Conservation (phyloP, 768 basidiomycete genomes). For the Tremella yokohamensis region DNA sequence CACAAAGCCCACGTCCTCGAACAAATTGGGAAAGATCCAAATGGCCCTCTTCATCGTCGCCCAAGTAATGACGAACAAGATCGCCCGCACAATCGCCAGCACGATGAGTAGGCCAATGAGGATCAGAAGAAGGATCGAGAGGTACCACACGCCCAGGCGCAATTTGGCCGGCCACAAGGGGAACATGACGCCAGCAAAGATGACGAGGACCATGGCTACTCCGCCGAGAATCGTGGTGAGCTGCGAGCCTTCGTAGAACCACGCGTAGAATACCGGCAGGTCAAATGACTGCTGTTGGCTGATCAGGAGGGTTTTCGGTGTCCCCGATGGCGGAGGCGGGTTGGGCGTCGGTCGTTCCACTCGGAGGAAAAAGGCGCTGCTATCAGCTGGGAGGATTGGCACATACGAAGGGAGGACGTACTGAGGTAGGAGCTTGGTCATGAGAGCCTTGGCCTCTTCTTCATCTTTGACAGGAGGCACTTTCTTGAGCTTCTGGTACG, state of each 20-base stretch:
- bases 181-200: constrained; percentile 98
- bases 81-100: constrained; percentile 81
- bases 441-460: constrained; percentile 65
- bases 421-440: constrained; percentile 69
- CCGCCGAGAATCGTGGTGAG: constrained; percentile 90
- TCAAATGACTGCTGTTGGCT: constrained; percentile 68
- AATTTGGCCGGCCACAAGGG: constrained; percentile 93
- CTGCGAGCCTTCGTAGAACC: constrained; percentile 94
- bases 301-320: constrained; percentile 72
- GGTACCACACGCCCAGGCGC: constrained; percentile 91
- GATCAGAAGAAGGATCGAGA: constrained; percentile 80
- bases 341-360: constrained; percentile 66
- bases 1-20: constrained; percentile 98
- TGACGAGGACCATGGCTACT: constrained; percentile 81
- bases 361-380: constrained; percentile 80
- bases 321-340: constrained; percentile 48
- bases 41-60: constrained; percentile 83
- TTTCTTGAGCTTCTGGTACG: constrained; percentile 82
- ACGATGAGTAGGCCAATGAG: constrained; percentile 86
- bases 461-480: constrained; percentile 63
- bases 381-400: not conserved
- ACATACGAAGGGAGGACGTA: constrained; percentile 26
- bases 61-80: constrained; percentile 90
- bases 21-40: constrained; percentile 97
- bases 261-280: constrained; percentile 83